Evolutionary conservation across 352 stramenopile species (phyloP).

Genomic region (Globisporangium parvum): DNA sequence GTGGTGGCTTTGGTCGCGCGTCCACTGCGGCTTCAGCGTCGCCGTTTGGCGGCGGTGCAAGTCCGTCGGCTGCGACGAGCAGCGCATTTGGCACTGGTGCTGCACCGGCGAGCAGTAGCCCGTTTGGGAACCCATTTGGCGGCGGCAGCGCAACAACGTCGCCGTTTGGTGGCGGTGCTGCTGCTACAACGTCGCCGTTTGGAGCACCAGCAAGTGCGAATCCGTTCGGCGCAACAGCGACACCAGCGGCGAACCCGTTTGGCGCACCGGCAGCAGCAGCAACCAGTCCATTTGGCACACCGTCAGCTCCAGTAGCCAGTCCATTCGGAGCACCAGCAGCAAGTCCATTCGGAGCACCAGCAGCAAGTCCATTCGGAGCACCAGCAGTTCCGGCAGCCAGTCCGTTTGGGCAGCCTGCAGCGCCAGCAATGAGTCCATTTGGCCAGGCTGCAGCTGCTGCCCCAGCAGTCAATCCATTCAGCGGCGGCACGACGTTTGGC

Average conservation of each 20-base stretch:
- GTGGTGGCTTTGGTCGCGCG: conserved; percentile 5
- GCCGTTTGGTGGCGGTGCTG: conserved; percentile 15
- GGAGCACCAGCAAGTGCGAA: background rate
- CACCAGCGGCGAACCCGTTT: conserved; percentile 3
- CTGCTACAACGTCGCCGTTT: background rate
- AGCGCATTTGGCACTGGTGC: conserved; percentile 1
- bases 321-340: conserved; percentile 7
- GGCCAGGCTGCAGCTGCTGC: conserved; percentile 1
- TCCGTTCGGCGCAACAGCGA: conserved; percentile 4
- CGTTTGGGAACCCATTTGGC: conserved; percentile 16
- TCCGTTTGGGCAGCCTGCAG: conserved; percentile 1
- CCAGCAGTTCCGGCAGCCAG: conserved; percentile 11
- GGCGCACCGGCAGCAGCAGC: background rate
- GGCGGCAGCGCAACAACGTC: background rate
- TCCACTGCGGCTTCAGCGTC: too few species aligned
- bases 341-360: conserved; percentile 12
- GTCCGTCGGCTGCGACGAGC: background rate
- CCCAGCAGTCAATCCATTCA: conserved; percentile 20
- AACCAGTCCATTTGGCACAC: conserved; percentile 7
- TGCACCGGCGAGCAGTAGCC: too few species aligned
- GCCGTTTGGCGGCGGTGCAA: background rate
- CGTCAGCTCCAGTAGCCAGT: conserved; percentile 4
- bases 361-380: conserved; percentile 14
- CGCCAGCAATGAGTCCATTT: conserved; percentile 12
- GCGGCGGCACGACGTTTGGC: conserved; percentile 10